Evolutionary conservation across 495 filamentous ascomycete genomes (phyloP).

Genomic region (Margaritispora aquatica): DNA sequence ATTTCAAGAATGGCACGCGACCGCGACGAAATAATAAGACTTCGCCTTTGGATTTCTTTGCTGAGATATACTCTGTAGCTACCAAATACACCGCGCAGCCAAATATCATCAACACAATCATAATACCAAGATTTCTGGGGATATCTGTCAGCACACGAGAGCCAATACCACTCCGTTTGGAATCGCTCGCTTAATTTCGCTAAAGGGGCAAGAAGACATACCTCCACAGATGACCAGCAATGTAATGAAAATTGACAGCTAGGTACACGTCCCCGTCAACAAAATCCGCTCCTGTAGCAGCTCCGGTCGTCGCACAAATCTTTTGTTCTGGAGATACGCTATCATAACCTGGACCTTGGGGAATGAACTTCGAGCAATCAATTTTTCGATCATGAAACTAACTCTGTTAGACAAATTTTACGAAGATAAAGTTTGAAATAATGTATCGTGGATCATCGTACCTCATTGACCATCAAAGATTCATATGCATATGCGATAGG

Average conservation of each 20-base stretch:
- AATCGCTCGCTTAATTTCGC: background rate
- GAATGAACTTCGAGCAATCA: conserved; percentile 15
- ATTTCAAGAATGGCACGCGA: conserved; percentile 18
- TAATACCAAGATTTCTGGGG: conserved; percentile 50
- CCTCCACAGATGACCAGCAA: conserved; percentile 51
- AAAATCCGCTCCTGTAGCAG: conserved; percentile 58
- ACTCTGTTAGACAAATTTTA: conserved; percentile 44
- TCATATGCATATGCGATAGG: conserved; percentile 84
- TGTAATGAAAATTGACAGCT: conserved; percentile 50
- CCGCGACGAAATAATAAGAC: conserved; percentile 77
- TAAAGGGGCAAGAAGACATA: background rate
- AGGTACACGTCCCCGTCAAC: conserved; percentile 3
- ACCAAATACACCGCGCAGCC: conserved; percentile 60
- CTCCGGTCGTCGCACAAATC: conserved; percentile 67
- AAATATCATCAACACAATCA: conserved; percentile 58
- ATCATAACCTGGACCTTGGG: background rate
- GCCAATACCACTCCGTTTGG: too few species aligned
- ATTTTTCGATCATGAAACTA: conserved; percentile 52
- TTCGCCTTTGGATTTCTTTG: conserved; percentile 84
- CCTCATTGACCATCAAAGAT: conserved; percentile 57
- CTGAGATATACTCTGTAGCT: conserved; percentile 66
- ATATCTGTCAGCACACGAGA: background rate
- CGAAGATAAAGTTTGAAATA: conserved; percentile 64
- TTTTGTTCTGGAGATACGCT: background rate
- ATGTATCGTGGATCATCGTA: conserved; percentile 79